Percentiles rank a stretch among this genome's conserved stretches.
phyloP scores from a whole-genome alignment of 1,284 basidiomycete species.

The Cerrena zonata region DNA sequence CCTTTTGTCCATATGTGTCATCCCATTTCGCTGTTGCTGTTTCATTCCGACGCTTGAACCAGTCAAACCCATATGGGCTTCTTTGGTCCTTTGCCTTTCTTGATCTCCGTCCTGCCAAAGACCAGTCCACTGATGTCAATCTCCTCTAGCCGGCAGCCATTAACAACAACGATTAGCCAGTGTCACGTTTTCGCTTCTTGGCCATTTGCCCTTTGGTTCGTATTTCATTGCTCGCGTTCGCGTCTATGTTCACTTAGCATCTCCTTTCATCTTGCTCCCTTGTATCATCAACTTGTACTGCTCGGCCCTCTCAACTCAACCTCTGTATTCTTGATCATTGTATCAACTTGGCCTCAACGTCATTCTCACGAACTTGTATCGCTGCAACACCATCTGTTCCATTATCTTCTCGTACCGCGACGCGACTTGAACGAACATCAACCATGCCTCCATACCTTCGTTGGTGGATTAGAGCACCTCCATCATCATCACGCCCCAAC shows the following conservation, averaged over 20 bases:
- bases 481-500: not conserved
- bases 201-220: not conserved
- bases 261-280: not conserved
- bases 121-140: not conserved
- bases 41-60: not conserved
- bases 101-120: not conserved
- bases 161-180: not conserved
- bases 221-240: not conserved
- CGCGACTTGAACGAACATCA: not conserved
- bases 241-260: not conserved
- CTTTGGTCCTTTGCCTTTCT: not conserved
- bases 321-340: not conserved
- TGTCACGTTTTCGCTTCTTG: not conserved
- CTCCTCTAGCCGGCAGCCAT: not conserved
- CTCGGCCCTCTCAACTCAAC: not conserved
- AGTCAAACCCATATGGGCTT: not conserved
- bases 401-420: not conserved
- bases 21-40: not conserved
- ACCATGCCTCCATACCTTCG: not conserved
- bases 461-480: not conserved
- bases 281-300: not conserved
- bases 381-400: not conserved
- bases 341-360: not conserved
- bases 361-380: conserved; percentile 1
- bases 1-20: not conserved